phyloP scores from a whole-genome alignment of 2,329 filamentous ascomycete species.

The Claviceps cyperi region DNA sequence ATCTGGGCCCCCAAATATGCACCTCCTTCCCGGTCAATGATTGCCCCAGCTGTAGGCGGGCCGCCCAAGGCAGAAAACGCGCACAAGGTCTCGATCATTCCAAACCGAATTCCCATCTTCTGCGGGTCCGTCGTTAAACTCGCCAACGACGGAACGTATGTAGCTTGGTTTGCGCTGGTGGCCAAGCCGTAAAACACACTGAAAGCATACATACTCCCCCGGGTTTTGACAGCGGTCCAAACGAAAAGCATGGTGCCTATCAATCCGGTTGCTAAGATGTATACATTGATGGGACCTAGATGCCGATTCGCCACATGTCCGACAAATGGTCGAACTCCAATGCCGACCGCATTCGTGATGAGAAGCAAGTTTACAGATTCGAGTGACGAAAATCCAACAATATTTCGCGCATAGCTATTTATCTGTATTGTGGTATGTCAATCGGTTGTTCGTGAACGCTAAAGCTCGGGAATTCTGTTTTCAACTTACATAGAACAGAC shows the following conservation, averaged over 20 bases:
- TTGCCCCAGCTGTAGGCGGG: constrained; percentile 29
- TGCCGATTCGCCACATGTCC: constrained; percentile 36
- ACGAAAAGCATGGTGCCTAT: constrained; percentile 34
- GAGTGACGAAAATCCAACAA: constrained; percentile 30
- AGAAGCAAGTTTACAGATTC: constrained; percentile 41
- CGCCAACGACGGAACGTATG: constrained; percentile 1
- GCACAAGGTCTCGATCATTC: constrained; percentile 29
- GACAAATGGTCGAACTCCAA: constrained; percentile 37
- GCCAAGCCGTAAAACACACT: constrained; percentile 29
- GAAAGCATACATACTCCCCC: constrained; percentile 28
- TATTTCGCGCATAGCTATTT: constrained; percentile 27
- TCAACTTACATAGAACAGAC: constrained; percentile 24
- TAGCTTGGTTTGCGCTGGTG: constrained; percentile 17
- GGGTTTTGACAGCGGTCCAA: constrained; percentile 38
- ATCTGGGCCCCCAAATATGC: constrained; percentile 29
- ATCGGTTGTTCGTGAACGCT: background rate
- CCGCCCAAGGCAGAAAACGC: constrained; percentile 30
- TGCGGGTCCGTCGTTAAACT: constrained; percentile 25
- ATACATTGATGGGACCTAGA: constrained; percentile 40
- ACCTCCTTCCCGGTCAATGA: constrained; percentile 26
- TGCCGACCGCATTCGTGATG: constrained; percentile 40
- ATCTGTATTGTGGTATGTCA: background rate
- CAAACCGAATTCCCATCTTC: constrained; percentile 31
- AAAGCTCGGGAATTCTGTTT: background rate
- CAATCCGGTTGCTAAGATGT: constrained; percentile 31